These are phyloP conservation scores for Penicillium angulare DNA, from an alignment of 495 filamentous ascomycete species.

Conservation along the genomic window DNA sequence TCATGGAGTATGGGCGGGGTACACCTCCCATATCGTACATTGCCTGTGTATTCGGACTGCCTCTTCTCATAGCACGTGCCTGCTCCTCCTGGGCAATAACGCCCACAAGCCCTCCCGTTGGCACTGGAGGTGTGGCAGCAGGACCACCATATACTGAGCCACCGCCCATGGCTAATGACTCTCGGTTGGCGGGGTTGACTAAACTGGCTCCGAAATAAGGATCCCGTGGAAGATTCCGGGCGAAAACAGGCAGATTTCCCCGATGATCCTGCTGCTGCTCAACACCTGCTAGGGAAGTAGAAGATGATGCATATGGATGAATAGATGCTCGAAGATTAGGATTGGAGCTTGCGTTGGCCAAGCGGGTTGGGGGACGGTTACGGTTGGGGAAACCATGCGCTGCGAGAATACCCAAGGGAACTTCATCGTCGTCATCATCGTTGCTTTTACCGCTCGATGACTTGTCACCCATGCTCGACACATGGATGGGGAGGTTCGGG, in stretches of 20 bases:
- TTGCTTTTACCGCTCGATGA: slow-evolving; percentile 47
- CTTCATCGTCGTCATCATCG: slow-evolving; percentile 80
- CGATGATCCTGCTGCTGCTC: slow-evolving; percentile 42
- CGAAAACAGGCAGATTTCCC: slow-evolving; percentile 74
- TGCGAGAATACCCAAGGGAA: slow-evolving; percentile 83
- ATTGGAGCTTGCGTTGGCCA: slow-evolving; percentile 62
- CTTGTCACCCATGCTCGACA: slow-evolving; percentile 34
- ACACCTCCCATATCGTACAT: slow-evolving; percentile 41
- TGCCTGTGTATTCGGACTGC: slow-evolving; percentile 67
- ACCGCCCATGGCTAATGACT: slow-evolving; percentile 71
- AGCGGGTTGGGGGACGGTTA: slow-evolving; percentile 72
- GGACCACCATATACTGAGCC: slow-evolving; percentile 54
- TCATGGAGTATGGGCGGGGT: slow-evolving; percentile 50
- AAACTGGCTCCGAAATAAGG: slow-evolving; percentile 85
- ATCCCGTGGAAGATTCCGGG: slow-evolving; percentile 80
- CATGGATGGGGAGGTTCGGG: slow-evolving; percentile 38
- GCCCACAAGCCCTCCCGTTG: slow-evolving; percentile 77
- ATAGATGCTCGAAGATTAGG: slow-evolving; percentile 48
- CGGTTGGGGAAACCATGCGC: slow-evolving; percentile 91
- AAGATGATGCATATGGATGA: slow-evolving; percentile 34
- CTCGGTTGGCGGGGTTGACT: slow-evolving; percentile 69
- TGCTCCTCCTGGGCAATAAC: slow-evolving; percentile 87
- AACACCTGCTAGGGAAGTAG: slow-evolving; percentile 40
- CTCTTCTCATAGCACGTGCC: slow-evolving; percentile 70
- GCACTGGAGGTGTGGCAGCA: slow-evolving; percentile 29